Base-by-base conservation (phyloP, 2,329 filamentous ascomycete species). In the Botrytis porri region DNA sequence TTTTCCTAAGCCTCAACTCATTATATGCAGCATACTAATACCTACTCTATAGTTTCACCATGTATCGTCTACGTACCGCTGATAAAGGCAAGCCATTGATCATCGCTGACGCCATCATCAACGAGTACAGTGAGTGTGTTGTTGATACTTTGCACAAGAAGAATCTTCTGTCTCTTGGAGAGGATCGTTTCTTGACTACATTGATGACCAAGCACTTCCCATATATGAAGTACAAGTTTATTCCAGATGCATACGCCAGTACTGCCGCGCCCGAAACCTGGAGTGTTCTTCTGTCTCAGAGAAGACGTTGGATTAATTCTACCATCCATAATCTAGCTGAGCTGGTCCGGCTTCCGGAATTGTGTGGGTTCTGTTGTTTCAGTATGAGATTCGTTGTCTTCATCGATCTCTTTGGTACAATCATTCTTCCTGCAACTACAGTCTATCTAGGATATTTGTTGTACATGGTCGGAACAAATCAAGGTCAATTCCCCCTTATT, bases 141-240 rank as follows among this genome's bases (percentile, higher is more conserved):
- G 92, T 98, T 65, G 96, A 99, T 81, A 99, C 96, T 0, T 86
- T 99, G 51, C 96, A 99, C 83, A 93, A 93, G 85, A 89, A 98
- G 89, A 98, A 98, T 80, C 86, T 98, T 69, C 83, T 98, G 74
- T 93, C 95, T 66, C 90, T 98, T 18, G 95, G 95, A 84, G 95
- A 98, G 83, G 95, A 98, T 92, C 94, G 95, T 85, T 98, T 93
- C 82, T 87, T 99, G 74, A 99, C 96, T 2, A 99, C 96, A 0
- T 86, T 99, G 73, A 98, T 99, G 96, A 97, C 93, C 74, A 98
- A 97, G 84, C 90, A 98, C 84, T 98, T 98, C 87, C 95, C 96
- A 2, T 86, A 86, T 77, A 98, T 98, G 94, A 92, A 93, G 0
- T 98, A 93, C 87, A 99, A 98, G 83, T 99, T 98, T 82, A 88